These are phyloP conservation scores for Penicillium turbatum DNA, from an alignment of 495 filamentous ascomycete species.

Conservation along the genomic window DNA sequence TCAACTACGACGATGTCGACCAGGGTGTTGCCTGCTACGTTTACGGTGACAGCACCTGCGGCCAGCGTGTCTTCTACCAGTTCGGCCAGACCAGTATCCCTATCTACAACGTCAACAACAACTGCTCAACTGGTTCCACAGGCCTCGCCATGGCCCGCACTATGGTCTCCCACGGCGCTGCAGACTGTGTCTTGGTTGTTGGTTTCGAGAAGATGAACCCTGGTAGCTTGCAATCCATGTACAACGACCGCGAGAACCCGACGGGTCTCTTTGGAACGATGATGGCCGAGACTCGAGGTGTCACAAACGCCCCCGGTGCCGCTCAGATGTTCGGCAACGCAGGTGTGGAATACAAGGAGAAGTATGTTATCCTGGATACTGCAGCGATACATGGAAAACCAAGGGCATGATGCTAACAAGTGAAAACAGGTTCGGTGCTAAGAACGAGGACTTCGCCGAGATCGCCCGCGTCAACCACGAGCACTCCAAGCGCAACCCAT, in stretches of 20 bases:
- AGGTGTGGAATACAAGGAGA: conserved; percentile 92
- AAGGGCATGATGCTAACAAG: conserved; percentile 14
- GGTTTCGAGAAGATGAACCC: conserved; percentile 98
- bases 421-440: conserved; percentile 67
- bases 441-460: conserved; percentile 84
- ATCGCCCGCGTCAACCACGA: conserved; percentile 93
- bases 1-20: conserved; percentile 96
- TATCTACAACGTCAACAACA: conserved; percentile 98
- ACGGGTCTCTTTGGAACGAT: conserved; percentile 65
- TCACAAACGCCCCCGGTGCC: conserved; percentile 74
- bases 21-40: conserved; percentile 96
- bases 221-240: conserved; percentile 76
- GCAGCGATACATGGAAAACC: background rate
- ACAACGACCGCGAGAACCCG: conserved; percentile 75
- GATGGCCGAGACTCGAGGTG: conserved; percentile 76
- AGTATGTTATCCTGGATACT: conserved; percentile 44
- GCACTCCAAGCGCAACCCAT: conserved; percentile 88
- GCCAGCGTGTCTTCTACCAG: conserved; percentile 97
- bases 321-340: conserved; percentile 97
- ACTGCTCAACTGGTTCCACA: conserved; percentile 90
- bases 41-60: conserved; percentile 92
- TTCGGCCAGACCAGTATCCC: conserved; percentile 96
- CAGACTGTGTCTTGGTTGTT: conserved; percentile 83
- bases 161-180: conserved; percentile 72
- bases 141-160: conserved; percentile 80